phyloP scores from a whole-genome alignment of 2,329 filamentous ascomycete species.

The Pseudogymnoascus pannorum region DNA sequence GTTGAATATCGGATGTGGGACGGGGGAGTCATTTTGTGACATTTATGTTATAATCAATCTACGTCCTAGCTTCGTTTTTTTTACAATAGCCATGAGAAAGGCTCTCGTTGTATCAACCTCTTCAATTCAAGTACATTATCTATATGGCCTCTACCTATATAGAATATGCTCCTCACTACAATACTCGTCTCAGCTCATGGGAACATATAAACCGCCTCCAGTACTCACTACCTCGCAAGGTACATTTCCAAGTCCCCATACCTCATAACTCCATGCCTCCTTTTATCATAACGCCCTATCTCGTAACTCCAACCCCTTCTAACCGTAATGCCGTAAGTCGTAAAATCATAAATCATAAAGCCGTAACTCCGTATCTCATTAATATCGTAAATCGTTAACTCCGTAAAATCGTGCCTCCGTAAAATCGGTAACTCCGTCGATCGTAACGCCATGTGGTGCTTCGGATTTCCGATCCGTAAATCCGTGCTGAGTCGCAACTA shows the following conservation, averaged over 20 bases:
- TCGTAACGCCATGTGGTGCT: constrained; percentile 15
- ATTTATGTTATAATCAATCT: too few species aligned
- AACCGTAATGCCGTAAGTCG: constrained; percentile 1
- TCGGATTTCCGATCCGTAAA: not conserved
- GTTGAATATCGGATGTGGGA: not conserved
- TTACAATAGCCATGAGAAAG: not conserved
- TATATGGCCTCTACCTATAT: not conserved
- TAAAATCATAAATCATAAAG: constrained; percentile 10
- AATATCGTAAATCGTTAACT: constrained; percentile 11
- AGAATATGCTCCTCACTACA: not conserved
- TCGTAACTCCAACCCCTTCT: not conserved
- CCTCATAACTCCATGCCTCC: not conserved
- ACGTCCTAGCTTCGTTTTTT: not conserved
- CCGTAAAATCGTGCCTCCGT: not conserved
- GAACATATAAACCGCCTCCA: not conserved
- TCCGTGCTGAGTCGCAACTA: constrained; percentile 7
- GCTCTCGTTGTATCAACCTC: not conserved
- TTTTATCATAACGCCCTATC: not conserved
- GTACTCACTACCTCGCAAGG: not conserved
- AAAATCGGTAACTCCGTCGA: constrained; percentile 11
- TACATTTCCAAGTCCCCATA: not conserved
- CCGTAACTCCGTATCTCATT: constrained; percentile 14
- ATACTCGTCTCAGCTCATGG: not conserved
- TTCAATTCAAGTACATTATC: not conserved
- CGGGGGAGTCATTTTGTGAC: too few species aligned